Evolutionary conservation across 1,284 basidiomycete species (phyloP).

Genomic region (Papiliotrema laurentii): DNA sequence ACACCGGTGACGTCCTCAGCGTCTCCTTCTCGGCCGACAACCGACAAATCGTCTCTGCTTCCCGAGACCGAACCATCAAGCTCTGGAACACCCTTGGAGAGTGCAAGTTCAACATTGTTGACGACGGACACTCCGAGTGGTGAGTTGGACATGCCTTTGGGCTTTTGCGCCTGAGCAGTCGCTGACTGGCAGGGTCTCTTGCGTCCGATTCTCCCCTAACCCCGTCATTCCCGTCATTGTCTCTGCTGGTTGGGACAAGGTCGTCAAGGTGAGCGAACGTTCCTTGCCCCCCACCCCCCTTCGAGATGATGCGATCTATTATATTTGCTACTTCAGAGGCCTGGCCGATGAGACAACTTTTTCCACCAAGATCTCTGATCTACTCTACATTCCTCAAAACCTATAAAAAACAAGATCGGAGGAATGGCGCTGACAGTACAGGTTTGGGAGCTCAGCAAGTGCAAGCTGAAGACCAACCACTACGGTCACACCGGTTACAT

Average conservation of each 20-base stretch:
- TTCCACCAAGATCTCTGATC: slow-evolving; percentile 75
- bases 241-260: slow-evolving; percentile 99
- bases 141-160: slow-evolving; percentile 38
- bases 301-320: slow-evolving; percentile 54
- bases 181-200: slow-evolving; percentile 72
- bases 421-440: slow-evolving; percentile 40
- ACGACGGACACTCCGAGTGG: slow-evolving; percentile 97
- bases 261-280: slow-evolving; percentile 80
- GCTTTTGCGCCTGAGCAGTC: no score
- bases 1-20: slow-evolving; percentile 95
- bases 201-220: slow-evolving; percentile 99
- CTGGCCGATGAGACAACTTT: slow-evolving; percentile 63
- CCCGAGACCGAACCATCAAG: slow-evolving; percentile 96
- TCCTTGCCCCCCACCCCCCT: slow-evolving; percentile 15
- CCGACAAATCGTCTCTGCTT: slow-evolving; percentile 97
- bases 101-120: slow-evolving; percentile 99
- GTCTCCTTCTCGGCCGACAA: slow-evolving; percentile 98
- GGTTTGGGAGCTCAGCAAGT: slow-evolving; percentile 99
- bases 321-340: slow-evolving; percentile 86
- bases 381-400: neutral
- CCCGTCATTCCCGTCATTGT: slow-evolving; percentile 97
- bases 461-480: slow-evolving; percentile 99
- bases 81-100: slow-evolving; percentile 99
- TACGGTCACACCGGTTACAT: slow-evolving; percentile 99
- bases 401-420: neutral